These are phyloP conservation scores for Ophiostoma sp. DNA, from an alignment of 2,329 filamentous ascomycete species.

Conservation along the genomic window DNA sequence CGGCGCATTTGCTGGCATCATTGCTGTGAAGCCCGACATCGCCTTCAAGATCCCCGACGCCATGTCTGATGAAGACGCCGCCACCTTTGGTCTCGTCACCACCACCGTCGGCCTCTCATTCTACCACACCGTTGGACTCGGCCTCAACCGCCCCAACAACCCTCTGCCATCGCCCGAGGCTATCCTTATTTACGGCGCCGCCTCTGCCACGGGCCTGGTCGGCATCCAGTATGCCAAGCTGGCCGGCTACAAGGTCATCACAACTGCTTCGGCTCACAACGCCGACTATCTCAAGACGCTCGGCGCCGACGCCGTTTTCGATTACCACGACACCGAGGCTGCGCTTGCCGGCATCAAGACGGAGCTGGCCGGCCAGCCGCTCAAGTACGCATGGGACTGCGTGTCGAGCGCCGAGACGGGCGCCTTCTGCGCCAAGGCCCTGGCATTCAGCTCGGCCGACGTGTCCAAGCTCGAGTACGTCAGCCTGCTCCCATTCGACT, in stretches of 20 bases:
- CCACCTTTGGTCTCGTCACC: conserved; percentile 40
- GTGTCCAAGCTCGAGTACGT: conserved; percentile 21
- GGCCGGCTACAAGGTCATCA: conserved; percentile 38
- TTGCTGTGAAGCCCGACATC: conserved; percentile 38
- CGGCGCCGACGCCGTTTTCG: conserved; percentile 44
- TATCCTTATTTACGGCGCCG: conserved; percentile 44
- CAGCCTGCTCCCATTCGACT: conserved; percentile 22
- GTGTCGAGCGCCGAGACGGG: conserved; percentile 31
- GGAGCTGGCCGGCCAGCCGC: conserved; percentile 29
- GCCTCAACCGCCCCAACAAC: conserved; percentile 43
- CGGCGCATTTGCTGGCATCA: conserved; percentile 42
- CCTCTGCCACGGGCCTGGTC: conserved; percentile 53
- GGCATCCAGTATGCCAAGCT: conserved; percentile 42
- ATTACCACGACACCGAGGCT: conserved; percentile 38
- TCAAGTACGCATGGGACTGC: conserved; percentile 38
- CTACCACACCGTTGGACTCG: conserved; percentile 39
- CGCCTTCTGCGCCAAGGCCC: conserved; percentile 32
- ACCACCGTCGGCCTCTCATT: conserved; percentile 45
- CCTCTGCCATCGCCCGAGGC: conserved; percentile 31
- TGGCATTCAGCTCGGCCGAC: conserved; percentile 18
- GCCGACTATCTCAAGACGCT: conserved; percentile 38
- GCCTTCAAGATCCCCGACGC: conserved; percentile 43
- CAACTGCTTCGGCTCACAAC: conserved; percentile 39
- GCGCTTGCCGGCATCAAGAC: conserved; percentile 27
- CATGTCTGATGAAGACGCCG: conserved; percentile 44